Evolutionary conservation across 306 rosid genomes (phyloP).

Genomic region (Dalbergia cultrata): DNA sequence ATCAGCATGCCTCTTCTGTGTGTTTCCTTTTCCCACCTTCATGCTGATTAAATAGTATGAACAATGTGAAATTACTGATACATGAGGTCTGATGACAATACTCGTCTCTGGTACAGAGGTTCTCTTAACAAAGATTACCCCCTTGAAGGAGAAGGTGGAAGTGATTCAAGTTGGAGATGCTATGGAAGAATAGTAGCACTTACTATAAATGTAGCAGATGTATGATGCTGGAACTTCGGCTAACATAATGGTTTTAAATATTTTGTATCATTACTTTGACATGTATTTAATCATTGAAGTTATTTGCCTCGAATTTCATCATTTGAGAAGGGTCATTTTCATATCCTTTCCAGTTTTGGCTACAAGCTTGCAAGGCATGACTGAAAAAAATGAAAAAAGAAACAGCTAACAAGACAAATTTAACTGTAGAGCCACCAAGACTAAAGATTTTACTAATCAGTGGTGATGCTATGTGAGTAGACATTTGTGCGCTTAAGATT

Average conservation of each 20-base stretch:
- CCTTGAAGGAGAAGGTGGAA: constrained; percentile 71
- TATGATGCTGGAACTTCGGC: constrained; percentile 14
- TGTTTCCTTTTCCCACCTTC: not conserved
- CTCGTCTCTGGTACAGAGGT: constrained; percentile 70
- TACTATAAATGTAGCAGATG: not conserved
- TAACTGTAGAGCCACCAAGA: no score
- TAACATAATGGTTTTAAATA: not conserved
- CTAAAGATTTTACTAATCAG: no score
- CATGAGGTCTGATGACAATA: constrained; percentile 21
- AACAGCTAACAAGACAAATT: not conserved
- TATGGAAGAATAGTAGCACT: constrained; percentile 77
- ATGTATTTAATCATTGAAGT: not conserved
- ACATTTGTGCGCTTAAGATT: no score
- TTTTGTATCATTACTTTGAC: not conserved
- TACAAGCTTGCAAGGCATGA: no score
- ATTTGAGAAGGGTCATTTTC: not conserved
- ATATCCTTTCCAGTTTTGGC: no score
- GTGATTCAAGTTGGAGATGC: constrained; percentile 79
- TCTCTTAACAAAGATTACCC: constrained; percentile 78
- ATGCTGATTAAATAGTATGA: not conserved
- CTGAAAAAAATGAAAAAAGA: not conserved
- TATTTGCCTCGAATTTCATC: not conserved
- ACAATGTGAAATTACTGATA: not conserved
- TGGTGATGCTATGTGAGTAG: no score
- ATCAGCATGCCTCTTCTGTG: not conserved